These are phyloP conservation scores for Talaromyces sp. DNA, from an alignment of 2,329 filamentous ascomycete species.

Conservation along the genomic window DNA sequence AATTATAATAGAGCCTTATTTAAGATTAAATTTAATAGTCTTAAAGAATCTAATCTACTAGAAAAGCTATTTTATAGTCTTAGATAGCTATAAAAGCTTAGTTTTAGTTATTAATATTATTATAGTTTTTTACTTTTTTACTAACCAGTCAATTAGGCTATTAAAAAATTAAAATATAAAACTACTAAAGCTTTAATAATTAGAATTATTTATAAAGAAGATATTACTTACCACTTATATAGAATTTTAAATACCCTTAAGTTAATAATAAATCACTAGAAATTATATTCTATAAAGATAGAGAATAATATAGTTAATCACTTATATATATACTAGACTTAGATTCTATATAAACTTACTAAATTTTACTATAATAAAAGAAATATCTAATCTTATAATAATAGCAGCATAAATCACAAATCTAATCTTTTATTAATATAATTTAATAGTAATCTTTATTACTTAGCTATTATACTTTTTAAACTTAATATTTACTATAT, in stretches of 20 bases:
- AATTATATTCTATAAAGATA: background rate
- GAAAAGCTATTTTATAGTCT: background rate
- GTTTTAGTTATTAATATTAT: background rate
- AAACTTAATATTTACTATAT: background rate
- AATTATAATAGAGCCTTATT: background rate
- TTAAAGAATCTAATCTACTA: background rate
- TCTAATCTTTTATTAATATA: background rate
- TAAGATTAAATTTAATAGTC: background rate
- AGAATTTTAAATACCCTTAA: background rate
- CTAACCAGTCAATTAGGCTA: background rate
- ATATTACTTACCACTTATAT: background rate
- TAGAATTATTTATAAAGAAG: background rate
- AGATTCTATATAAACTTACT: background rate
- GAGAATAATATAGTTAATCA: background rate
- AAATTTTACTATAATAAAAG: background rate
- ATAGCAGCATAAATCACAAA: background rate
- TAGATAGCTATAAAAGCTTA: background rate
- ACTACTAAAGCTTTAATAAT: background rate
- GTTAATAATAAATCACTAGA: background rate
- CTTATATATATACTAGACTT: background rate
- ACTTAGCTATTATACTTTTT: background rate
- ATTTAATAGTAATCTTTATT: background rate
- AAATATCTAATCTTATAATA: background rate
- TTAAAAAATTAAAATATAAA: background rate
- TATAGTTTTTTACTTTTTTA: background rate